Percentiles rank a stretch among this genome's conserved stretches.
Evolutionary conservation across 2,329 filamentous ascomycete genomes (phyloP).

Genomic region (Ophiostoma fasciatum): DNA sequence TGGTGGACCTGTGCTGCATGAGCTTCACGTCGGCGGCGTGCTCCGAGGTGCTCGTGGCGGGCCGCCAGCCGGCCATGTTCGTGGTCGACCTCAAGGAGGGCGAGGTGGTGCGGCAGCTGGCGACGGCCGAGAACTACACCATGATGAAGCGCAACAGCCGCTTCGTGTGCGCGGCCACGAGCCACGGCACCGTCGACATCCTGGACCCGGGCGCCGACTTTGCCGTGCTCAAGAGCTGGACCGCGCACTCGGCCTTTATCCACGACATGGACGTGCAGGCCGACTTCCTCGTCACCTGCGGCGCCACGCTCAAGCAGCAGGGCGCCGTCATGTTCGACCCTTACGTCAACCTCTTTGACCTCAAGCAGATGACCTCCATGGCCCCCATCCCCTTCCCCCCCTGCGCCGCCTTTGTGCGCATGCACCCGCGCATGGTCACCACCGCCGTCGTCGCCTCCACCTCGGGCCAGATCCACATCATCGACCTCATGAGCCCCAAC

Average conservation of each 20-base stretch:
- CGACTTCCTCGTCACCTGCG: conserved; percentile 90
- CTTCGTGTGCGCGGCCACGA: conserved; percentile 84
- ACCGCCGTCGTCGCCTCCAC: conserved; percentile 90
- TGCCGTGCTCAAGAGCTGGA: conserved; percentile 71
- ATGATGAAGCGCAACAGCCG: conserved; percentile 75
- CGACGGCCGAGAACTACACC: conserved; percentile 62
- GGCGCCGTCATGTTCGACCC: conserved; percentile 71
- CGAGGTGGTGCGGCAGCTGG: conserved; percentile 36
- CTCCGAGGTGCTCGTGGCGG: conserved; percentile 72
- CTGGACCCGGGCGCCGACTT: conserved; percentile 70
- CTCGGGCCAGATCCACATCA: conserved; percentile 84
- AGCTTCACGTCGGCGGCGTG: conserved; percentile 81
- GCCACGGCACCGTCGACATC: conserved; percentile 68
- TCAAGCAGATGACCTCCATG: conserved; percentile 78
- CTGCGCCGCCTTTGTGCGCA: conserved; percentile 83
- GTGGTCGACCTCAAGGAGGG: conserved; percentile 57
- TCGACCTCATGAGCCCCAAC: conserved; percentile 89
- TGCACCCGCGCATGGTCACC: conserved; percentile 92
- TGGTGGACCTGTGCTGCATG: conserved; percentile 87
- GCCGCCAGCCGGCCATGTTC: conserved; percentile 76
- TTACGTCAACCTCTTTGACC: conserved; percentile 87
- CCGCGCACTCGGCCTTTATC: conserved; percentile 74
- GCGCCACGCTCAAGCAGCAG: conserved; percentile 72
- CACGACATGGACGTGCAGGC: conserved; percentile 97
- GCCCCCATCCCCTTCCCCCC: conserved; percentile 86